phyloP scores from a whole-genome alignment of 768 basidiomycete genomes.

The Lepiota subincarnata region DNA sequence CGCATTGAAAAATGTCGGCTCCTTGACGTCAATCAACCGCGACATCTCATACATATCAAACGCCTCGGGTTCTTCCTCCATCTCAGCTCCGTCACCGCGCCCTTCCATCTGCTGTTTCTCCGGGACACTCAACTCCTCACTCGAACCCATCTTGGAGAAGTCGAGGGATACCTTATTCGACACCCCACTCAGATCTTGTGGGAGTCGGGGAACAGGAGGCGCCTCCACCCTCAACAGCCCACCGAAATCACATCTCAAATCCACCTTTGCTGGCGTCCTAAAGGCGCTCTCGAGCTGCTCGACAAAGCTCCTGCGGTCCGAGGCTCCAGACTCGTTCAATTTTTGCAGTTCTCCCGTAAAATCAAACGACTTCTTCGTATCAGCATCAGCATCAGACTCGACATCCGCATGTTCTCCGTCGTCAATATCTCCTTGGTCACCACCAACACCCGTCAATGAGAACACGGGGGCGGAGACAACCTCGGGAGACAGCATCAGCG shows the following conservation, averaged over 20 bases:
- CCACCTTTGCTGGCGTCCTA: constrained; percentile 67
- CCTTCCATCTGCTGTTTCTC: constrained; percentile 13
- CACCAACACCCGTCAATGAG: constrained; percentile 26
- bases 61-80: not conserved
- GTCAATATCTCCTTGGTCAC: constrained; percentile 26
- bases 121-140: constrained; percentile 2
- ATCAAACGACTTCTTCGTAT: constrained; percentile 79
- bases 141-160: not conserved
- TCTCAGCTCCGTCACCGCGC: constrained; percentile 4
- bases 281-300: constrained; percentile 81
- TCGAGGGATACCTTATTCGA: not conserved
- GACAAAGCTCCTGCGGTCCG: constrained; percentile 71
- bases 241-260: constrained; percentile 48
- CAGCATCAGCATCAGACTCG: constrained; percentile 44
- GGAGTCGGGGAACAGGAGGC: constrained; percentile 52
- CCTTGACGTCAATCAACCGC: constrained; percentile 28
- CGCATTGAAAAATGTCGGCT: constrained; percentile 19
- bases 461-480: constrained; percentile 17
- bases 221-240: constrained; percentile 33
- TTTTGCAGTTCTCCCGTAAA: constrained; percentile 75
- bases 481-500: not conserved
- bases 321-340: constrained; percentile 66
- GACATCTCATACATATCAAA: constrained; percentile 26
- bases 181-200: constrained; percentile 17
- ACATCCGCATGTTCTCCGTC: constrained; percentile 27